These are phyloP conservation scores for Talaromyces liani DNA, from an alignment of 495 filamentous ascomycete species.

Conservation along the genomic window DNA sequence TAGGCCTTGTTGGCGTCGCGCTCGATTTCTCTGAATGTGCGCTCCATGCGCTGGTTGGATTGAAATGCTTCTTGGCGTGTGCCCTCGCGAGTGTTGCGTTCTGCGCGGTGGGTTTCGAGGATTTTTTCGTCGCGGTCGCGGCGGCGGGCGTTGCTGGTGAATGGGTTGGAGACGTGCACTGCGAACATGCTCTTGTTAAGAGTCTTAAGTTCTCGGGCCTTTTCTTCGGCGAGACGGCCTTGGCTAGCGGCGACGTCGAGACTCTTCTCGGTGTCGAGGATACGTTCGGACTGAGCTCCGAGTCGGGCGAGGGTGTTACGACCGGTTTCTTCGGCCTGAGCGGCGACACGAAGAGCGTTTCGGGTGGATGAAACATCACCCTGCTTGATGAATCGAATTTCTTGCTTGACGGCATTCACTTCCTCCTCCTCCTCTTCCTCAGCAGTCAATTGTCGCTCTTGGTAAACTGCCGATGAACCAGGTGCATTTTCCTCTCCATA, in stretches of 20 bases:
- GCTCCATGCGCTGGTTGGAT: conserved; percentile 50
- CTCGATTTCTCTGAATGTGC: conserved; percentile 48
- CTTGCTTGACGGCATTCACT: conserved; percentile 57
- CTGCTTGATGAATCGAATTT: conserved; percentile 71
- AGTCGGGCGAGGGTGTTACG: conserved; percentile 61
- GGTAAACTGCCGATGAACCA: conserved; percentile 51
- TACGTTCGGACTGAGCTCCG: conserved; percentile 64
- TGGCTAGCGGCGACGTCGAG: conserved; percentile 62
- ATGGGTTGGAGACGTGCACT: conserved; percentile 66
- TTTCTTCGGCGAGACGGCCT: conserved; percentile 65
- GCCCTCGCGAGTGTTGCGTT: conserved; percentile 61
- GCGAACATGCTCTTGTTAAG: conserved; percentile 81
- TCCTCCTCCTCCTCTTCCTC: conserved; percentile 67
- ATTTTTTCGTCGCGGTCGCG: conserved; percentile 54
- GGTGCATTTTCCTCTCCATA: conserved; percentile 39
- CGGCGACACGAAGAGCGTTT: conserved; percentile 58
- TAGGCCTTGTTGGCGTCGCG: conserved; percentile 27
- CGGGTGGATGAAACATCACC: conserved; percentile 64
- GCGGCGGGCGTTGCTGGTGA: conserved; percentile 50
- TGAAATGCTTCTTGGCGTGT: conserved; percentile 59
- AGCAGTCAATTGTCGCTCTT: conserved; percentile 64
- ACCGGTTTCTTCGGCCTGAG: conserved; percentile 65
- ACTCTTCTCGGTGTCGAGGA: conserved; percentile 72
- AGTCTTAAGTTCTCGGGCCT: conserved; percentile 66
- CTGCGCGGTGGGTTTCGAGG: conserved; percentile 52